Percentiles rank a stretch among this genome's conserved stretches.
These are phyloP conservation scores for Corynascus novoguineensis DNA, from an alignment of 495 filamentous ascomycete genomes.

Conservation along the genomic window DNA sequence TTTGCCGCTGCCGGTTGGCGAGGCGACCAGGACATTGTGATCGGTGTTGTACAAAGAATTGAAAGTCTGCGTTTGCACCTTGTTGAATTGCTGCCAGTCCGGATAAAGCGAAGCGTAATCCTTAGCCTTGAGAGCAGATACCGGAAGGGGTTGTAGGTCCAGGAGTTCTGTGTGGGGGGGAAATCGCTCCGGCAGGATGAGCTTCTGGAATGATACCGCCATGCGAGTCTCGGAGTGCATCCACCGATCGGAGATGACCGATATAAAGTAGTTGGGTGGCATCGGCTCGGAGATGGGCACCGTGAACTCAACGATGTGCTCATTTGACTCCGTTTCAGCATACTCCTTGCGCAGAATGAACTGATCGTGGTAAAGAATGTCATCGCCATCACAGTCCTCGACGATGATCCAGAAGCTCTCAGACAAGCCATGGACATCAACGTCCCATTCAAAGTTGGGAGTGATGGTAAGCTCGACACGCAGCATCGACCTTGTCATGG, in stretches of 20 bases:
- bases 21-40: constrained; percentile 87
- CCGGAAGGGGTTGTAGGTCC: constrained; percentile 84
- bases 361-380: constrained; percentile 92
- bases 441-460: constrained; percentile 96
- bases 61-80: constrained; percentile 95
- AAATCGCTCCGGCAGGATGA: constrained; percentile 92
- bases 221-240: constrained; percentile 96
- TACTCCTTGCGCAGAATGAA: constrained; percentile 88
- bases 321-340: constrained; percentile 71
- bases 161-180: constrained; percentile 86
- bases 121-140: constrained; percentile 77
- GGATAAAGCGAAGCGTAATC: constrained; percentile 81
- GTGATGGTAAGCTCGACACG: constrained; percentile 87
- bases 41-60: constrained; percentile 84
- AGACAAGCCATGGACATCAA: constrained; percentile 74
- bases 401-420: constrained; percentile 97
- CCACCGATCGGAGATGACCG: constrained; percentile 90
- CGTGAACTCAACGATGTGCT: constrained; percentile 96
- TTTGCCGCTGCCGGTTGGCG: constrained; percentile 90
- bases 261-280: constrained; percentile 98
- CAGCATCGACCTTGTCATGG: constrained; percentile 94
- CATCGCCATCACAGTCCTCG: constrained; percentile 95
- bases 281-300: constrained; percentile 95
- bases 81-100: constrained; percentile 87
- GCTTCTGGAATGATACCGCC: constrained; percentile 87